Evolutionary conservation across 768 basidiomycete genomes (phyloP).

Genomic region (Rhodotorula diobovata): DNA sequence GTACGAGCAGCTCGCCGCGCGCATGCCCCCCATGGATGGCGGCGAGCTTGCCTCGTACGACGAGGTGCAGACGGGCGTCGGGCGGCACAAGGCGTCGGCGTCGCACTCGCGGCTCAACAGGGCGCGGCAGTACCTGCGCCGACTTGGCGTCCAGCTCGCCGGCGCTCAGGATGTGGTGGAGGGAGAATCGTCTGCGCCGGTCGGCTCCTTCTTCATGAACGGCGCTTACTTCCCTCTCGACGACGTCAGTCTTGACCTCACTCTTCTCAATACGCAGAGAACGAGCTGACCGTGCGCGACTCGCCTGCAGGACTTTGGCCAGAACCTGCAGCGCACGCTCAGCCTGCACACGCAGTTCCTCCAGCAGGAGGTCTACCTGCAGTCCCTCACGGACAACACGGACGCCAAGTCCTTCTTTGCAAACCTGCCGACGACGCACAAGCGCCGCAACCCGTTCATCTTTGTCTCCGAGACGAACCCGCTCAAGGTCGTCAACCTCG

Average conservation of each 20-base stretch:
- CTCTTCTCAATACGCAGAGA: neutral
- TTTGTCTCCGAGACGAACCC: constrained; percentile 56
- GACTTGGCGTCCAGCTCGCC: constrained; percentile 56
- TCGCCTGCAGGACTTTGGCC: constrained; percentile 59
- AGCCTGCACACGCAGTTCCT: constrained; percentile 61
- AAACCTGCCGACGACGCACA: constrained; percentile 68
- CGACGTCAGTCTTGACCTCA: constrained; percentile 54
- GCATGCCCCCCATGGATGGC: neutral
- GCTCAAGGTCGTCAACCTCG: constrained; percentile 58
- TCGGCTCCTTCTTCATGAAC: constrained; percentile 78
- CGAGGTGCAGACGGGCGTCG: neutral
- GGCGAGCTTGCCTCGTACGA: constrained; percentile 18
- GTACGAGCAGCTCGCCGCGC: constrained; percentile 6
- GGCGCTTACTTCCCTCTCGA: constrained; percentile 70
- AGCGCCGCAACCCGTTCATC: constrained; percentile 71
- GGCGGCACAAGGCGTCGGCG: neutral
- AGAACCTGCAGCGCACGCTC: constrained; percentile 61
- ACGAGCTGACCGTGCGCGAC: neutral
- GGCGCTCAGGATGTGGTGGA: neutral
- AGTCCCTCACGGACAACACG: constrained; percentile 21
- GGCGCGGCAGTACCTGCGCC: constrained; percentile 56
- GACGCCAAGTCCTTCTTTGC: constrained; percentile 76
- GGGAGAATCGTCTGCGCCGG: constrained; percentile 29
- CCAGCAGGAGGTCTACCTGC: constrained; percentile 52
- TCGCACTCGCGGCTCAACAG: neutral